Evolutionary conservation across 345 rosid species (phyloP), one percentile per base, ranked within the genome.

Genomic region (Hibiscus mutabilis): DNA sequence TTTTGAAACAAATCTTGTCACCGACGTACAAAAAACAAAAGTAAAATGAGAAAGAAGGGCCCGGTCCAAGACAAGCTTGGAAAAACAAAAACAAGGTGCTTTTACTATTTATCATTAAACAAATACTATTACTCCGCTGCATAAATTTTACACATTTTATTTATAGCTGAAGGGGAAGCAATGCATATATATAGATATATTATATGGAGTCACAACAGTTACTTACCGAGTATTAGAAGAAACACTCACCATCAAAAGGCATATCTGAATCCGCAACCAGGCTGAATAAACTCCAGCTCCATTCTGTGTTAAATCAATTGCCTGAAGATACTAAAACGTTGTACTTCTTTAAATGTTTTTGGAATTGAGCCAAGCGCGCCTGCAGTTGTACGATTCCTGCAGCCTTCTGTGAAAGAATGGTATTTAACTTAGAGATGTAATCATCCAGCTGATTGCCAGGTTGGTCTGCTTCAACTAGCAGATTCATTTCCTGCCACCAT

Each of bases 371-470:
- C 77, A 88, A 66, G 11, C 75, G 85, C 6, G 76, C 69, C 72
- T 83, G 90, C 22, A 88, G 75, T 69, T 86, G 88, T 40, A 77
- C 61, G 42, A 88, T 83, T 66, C 87, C 89, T 62, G 88, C 81
- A 52, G 92, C 88, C 75, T 88, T 88, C 72, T 82, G 83, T 6
- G 88, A 81, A 61, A 88, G 89, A 76, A 84, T 79, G 64, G 78
- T 58, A 69, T 83, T 84, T 56, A 88, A 72, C 70, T 79, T 87
- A 27, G 81, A 62, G 40, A 87, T 71, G 79, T 85, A 87, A 70
- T 80, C 79, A 68, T 85, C 86, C 27, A 85, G 76, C 31, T 79
- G 85, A 77, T 87, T 87, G 58, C 89, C 89, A 8, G 86, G 89
- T 79, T 84, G 86, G 72, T 88, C 87, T 49, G 82, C 92, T 84